Conservation (phyloP, 768 basidiomycete genomes). For the Macrolepiota albuminosa region DNA sequence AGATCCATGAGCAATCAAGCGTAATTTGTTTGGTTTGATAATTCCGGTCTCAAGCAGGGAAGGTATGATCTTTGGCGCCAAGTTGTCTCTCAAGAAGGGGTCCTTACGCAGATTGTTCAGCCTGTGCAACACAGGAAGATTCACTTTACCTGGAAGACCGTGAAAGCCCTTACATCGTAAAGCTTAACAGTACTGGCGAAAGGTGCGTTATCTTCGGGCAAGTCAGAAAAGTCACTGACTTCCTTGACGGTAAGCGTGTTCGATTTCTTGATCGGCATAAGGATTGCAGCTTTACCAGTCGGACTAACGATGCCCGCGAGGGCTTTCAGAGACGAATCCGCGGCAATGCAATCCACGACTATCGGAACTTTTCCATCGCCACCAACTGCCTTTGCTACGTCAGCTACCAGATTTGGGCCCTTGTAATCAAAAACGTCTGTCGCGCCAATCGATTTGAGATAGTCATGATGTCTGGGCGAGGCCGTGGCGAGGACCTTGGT, state of each 20-base stretch:
- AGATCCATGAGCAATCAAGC: conserved; percentile 36
- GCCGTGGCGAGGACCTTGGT: conserved; percentile 34
- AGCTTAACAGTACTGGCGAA: conserved; percentile 32
- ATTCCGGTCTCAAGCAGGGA: conserved; percentile 30
- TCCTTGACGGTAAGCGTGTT: conserved; percentile 25
- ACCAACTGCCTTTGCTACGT: conserved; percentile 24
- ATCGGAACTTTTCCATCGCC: conserved; percentile 22
- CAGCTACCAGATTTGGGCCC: conserved; percentile 21
- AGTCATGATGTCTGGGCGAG: conserved; percentile 21
- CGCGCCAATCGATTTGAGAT: conserved; percentile 28
- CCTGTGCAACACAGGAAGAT: neutral
- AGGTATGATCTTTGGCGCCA: conserved; percentile 44
- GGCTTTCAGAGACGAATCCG: conserved; percentile 28
- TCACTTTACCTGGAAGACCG: conserved; percentile 33
- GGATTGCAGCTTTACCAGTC: conserved; percentile 34
- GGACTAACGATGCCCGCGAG: conserved; percentile 34
- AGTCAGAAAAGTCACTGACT: conserved; percentile 26
- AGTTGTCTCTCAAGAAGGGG: conserved; percentile 32
- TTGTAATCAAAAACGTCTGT: conserved; percentile 31
- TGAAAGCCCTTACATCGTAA: conserved; percentile 36
- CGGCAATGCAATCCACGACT: conserved; percentile 29
- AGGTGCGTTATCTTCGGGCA: conserved; percentile 30
- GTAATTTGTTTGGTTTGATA: conserved; percentile 37
- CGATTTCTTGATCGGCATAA: conserved; percentile 45
- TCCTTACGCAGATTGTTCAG: conserved; percentile 21